phyloP scores from a whole-genome alignment of 1,284 basidiomycete genomes.

The Malassezia yamatoensis region DNA sequence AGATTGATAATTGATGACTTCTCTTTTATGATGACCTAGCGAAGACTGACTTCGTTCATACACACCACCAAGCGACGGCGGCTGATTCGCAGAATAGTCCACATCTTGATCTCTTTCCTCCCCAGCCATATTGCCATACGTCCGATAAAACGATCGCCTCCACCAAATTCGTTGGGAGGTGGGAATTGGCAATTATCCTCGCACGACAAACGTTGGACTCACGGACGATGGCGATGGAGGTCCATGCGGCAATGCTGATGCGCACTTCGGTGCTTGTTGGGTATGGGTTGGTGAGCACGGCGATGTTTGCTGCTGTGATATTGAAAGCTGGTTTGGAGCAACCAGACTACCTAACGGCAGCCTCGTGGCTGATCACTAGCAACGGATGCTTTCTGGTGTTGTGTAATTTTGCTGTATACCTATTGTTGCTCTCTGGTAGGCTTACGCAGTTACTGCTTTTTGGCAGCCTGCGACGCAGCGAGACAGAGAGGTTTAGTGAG shows the following conservation, averaged over 20 bases:
- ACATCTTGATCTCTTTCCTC: background rate
- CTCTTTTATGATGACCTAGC: background rate
- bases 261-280: slow-evolving; percentile 16
- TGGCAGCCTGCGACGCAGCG: slow-evolving; percentile 72
- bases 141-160: too few species aligned
- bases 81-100: slow-evolving; percentile 5
- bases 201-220: background rate
- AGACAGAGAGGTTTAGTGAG: slow-evolving; percentile 58
- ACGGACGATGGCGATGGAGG: background rate
- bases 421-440: slow-evolving; percentile 66
- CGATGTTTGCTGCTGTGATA: slow-evolving; percentile 24
- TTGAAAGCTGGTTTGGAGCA: slow-evolving; percentile 67
- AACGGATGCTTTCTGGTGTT: slow-evolving; percentile 56
- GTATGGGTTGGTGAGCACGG: slow-evolving; percentile 30
- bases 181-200: background rate
- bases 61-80: slow-evolving; percentile 8
- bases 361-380: slow-evolving; percentile 82
- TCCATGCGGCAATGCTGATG: slow-evolving; percentile 5
- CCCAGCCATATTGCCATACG: background rate
- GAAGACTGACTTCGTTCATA: background rate
- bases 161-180: too few species aligned
- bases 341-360: slow-evolving; percentile 86
- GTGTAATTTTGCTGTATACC: slow-evolving; percentile 79
- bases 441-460: slow-evolving; percentile 80
- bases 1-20: background rate